Evolutionary conservation across 129 eudicot genomes (phyloP), one percentile per base, ranked within the genome.

Genomic region (Erigeron canadensis): DNA sequence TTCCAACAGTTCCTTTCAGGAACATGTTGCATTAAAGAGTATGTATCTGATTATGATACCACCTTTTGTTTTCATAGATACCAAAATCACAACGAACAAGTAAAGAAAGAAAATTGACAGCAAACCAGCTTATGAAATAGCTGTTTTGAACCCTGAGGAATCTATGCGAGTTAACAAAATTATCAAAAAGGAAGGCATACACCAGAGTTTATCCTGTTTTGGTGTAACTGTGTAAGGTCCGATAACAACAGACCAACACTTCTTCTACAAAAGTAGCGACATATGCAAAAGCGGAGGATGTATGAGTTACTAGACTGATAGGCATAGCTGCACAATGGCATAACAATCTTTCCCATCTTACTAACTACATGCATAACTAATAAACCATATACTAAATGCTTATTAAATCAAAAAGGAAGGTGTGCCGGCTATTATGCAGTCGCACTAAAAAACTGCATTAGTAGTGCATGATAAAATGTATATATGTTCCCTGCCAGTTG

Each of bases 11-110:
- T 67, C 0, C 22, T 22, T 12, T 28, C 23, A 47, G 7, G 21
- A 16, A 15, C 72, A 67, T 67, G 28, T 67, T 48, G 21, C 60
- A 67, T 23, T 22, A 48, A 47, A 34, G 10, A 58, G 42, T 67
- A 22, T 47, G 28, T 28, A 46, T 22, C 58, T 0, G 34, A 28
- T 28, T 28, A 28, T 28, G 3, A 67, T 46, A 45, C 10, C 57
- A 67, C 43, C 56, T 66, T 44, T 66, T 41, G 22, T 45, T 4
- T 45, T 45, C 7, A 22, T 45, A 19, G 21, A 67, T 46, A 66
- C 6, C 22, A 15, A 67, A 13, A 28, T 67, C 44, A 67, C 13
- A 67, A 37, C 58, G 34, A 47, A 50, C 42, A 50, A 48, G 42
- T 28, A 28, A 10, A 68, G 22, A 66, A 4, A 66, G 58, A 66